Base-by-base conservation (phyloP, 441 rosid genomes). In the Euphorbia corollata region DNA sequence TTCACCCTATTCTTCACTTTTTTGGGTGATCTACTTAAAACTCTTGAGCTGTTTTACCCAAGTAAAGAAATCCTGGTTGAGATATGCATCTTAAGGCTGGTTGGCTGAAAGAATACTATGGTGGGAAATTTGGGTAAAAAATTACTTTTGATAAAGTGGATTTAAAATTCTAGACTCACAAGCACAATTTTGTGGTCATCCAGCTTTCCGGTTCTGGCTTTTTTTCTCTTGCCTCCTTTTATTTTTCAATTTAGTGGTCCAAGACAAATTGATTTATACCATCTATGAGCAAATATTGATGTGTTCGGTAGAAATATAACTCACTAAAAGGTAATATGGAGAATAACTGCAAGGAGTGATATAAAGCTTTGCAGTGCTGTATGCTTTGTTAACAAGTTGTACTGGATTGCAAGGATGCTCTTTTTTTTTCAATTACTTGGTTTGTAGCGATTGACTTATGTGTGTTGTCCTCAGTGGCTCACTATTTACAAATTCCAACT, bases 401-500 rank as follows among this genome's bases (percentile, higher is more conserved):
- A 38, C 43, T 38, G 43, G 6, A 38, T 38, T 38, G 43, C 43
- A 38, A 38, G 43, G 6, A 19, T 50, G 50, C 23, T 24, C 8
- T 20, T 34, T 48, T 59, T 8, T n/a, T 19, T n/a, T n/a, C 48
- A 7, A 38, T 12, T 12, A 13, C 36, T 0, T 39, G 62, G 19
- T 45, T 32, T 39, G 36, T 47, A 47, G 53, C 68, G 59, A 48
- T 5, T 60, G 6, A 10, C 22, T 55, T 64, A 69, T 64, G 48
- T 19, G 68, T 67, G 47, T 68, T 65, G 34, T 72, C 70, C 77
- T 83, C 87, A 90, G 96, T 39, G 82, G 87, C 59, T 88, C 96
- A 8, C 97, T 85, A 66, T 90, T 92, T 74, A 79, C 94, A 48
- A 88, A 90, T 73, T 86, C 96, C 73, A 86, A 92, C 81, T 87